Percentiles rank a stretch among this genome's conserved stretches.
These are phyloP conservation scores for Homolaphlyctis polyrhiza DNA, from an alignment of 371 early-diverging fungal species.

Conservation along the genomic window DNA sequence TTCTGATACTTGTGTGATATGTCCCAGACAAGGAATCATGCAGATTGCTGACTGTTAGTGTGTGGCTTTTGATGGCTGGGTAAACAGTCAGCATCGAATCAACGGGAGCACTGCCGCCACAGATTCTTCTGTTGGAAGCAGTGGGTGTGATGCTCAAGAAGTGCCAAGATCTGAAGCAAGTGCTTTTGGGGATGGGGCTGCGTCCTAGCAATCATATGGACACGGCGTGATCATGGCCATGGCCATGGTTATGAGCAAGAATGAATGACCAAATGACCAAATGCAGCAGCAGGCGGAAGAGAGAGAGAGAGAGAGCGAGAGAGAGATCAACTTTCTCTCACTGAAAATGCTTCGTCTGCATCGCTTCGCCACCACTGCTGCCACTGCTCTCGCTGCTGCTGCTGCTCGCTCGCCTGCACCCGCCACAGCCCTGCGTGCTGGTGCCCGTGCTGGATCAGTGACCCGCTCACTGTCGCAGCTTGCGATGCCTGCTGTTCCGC, in stretches of 20 bases:
- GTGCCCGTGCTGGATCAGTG: not conserved
- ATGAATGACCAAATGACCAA: no score
- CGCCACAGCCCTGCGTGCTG: not conserved
- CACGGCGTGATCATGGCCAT: no score
- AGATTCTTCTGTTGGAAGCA: slow-evolving; percentile 71
- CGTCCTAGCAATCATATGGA: no score
- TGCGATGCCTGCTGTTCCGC: slow-evolving; percentile 8
- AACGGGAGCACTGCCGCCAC: slow-evolving; percentile 75
- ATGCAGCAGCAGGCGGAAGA: no score
- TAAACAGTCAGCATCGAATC: slow-evolving; percentile 81
- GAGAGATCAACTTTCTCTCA: no score
- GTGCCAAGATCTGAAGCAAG: slow-evolving; percentile 40
- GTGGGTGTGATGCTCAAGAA: slow-evolving; percentile 75
- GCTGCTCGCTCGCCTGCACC: not conserved
- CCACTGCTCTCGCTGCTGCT: no score
- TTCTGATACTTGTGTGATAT: not conserved
- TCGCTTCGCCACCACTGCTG: no score
- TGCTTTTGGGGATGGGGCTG: not conserved
- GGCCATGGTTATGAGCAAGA: no score
- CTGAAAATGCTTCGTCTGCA: no score
- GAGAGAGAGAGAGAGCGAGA: no score
- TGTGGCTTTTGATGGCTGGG: not conserved
- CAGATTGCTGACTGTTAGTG: not conserved
- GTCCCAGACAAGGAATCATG: not conserved
- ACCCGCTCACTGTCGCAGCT: not conserved